A percentile compares a stretch with the other conserved stretches of the same genome.
phyloP scores from a whole-genome alignment of 139 green algal species.

The Deuterostichococcus epilithicus region DNA sequence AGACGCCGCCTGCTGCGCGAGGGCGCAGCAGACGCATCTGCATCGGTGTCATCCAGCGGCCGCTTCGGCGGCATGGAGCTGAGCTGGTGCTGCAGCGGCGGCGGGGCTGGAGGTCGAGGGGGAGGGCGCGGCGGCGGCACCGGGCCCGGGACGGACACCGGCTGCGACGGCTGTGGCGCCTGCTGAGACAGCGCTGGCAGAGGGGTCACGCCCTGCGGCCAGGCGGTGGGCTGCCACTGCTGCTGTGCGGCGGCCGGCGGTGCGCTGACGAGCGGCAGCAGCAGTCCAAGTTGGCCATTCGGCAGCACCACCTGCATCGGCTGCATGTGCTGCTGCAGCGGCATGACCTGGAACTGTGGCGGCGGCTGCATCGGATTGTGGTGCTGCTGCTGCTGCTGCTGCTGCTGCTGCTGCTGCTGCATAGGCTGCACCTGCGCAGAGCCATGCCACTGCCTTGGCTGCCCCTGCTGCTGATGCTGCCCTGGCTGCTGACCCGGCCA shows the following conservation, averaged over 20 bases:
- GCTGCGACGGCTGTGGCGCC: not conserved
- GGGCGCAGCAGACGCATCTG: not conserved
- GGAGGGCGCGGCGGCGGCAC: not conserved
- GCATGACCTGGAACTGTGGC: not conserved
- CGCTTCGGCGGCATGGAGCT: not conserved
- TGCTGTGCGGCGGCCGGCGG: not conserved
- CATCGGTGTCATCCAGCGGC: not conserved
- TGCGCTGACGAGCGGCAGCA: not conserved
- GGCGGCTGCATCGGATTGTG: not conserved
- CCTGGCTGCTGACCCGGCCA: not conserved
- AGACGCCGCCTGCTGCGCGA: no score
- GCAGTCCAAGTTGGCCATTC: not conserved
- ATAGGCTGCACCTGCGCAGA: no score
- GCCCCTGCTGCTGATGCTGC: not conserved
- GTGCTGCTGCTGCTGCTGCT: not conserved
- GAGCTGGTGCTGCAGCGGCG: not conserved
- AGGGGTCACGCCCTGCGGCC: constrained; percentile 2
- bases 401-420: no score
- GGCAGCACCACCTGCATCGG: not conserved
- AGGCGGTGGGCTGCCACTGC: not conserved
- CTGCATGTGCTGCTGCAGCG: not conserved
- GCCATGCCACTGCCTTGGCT: no score
- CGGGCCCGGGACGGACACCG: no score
- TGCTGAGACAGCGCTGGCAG: no score
- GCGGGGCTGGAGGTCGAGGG: not conserved